A percentile compares a stretch with the other conserved stretches of the same genome.
Evolutionary conservation across 495 filamentous ascomycete genomes (phyloP).

Genomic region (Sporormia fimetaria): DNA sequence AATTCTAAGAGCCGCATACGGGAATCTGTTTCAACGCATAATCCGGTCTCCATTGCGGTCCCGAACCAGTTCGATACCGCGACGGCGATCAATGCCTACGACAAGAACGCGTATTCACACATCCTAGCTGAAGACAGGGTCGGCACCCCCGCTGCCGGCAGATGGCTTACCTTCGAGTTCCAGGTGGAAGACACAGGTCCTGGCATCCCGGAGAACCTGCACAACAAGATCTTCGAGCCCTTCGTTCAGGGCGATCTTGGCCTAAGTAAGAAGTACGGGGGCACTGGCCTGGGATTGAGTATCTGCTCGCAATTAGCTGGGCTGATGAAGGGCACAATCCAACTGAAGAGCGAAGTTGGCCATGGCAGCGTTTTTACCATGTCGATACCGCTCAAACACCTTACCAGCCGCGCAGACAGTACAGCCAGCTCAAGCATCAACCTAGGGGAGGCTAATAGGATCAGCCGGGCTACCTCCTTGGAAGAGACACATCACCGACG

Average conservation of each 20-base stretch:
- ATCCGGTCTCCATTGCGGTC: constrained; percentile 9
- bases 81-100: constrained; percentile 29
- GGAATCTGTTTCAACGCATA: constrained; percentile 12
- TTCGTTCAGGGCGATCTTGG: constrained; percentile 88
- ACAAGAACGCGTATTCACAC: constrained; percentile 40
- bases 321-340: constrained; percentile 70
- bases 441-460: constrained; percentile 11
- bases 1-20: constrained; percentile 13
- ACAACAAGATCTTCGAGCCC: constrained; percentile 78
- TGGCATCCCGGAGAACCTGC: constrained; percentile 69
- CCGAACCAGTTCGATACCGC: constrained; percentile 26
- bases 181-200: constrained; percentile 84
- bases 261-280: constrained; percentile 79
- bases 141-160: constrained; percentile 51
- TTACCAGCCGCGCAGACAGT: constrained; percentile 52
- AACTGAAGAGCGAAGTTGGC: constrained; percentile 59
- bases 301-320: constrained; percentile 78
- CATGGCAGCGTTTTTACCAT: constrained; percentile 73
- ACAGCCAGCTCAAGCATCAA: constrained; percentile 33
- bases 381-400: constrained; percentile 68
- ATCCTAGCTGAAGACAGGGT: constrained; percentile 43
- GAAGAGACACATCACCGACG: constrained; percentile 8
- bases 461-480: constrained; percentile 23
- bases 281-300: constrained; percentile 80
- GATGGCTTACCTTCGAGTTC: constrained; percentile 63